A percentile compares a stretch with the other conserved stretches of the same genome.
Evolutionary conservation across 1,139 yeast genomes (phyloP).

Genomic region (Martiniozyma asiatica): DNA sequence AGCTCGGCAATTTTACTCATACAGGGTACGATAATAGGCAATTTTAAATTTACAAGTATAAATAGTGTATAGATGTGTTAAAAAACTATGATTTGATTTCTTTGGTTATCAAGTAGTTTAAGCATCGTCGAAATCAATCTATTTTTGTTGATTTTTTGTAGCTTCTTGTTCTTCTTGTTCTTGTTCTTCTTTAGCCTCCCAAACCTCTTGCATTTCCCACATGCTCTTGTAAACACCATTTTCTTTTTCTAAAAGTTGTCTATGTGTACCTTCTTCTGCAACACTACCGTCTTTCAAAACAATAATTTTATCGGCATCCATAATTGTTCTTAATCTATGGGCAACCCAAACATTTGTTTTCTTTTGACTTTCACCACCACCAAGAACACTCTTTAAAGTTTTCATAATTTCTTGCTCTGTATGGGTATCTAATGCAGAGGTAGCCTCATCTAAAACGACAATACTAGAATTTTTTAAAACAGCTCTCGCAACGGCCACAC

Average conservation of each 20-base stretch:
- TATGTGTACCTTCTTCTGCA: constrained; percentile 80
- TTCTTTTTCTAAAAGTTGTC: constrained; percentile 38
- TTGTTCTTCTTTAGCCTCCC: too few relatives aligned
- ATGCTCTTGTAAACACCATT: constrained; percentile 60
- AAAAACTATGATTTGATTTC: too few relatives aligned
- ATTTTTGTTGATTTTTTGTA: too few relatives aligned
- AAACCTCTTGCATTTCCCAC: constrained; percentile 96
- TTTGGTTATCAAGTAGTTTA: too few relatives aligned
- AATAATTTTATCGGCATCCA: constrained; percentile 88
- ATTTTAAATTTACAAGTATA: too few relatives aligned
- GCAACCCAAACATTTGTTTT: constrained; percentile 83
- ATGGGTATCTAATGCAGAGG: constrained; percentile 92
- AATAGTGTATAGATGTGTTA: too few relatives aligned
- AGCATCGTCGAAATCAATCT: too few relatives aligned
- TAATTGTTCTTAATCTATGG: constrained; percentile 84
- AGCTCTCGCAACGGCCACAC: constrained; percentile 86
- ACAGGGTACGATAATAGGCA: too few relatives aligned
- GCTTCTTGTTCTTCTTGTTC: too few relatives aligned
- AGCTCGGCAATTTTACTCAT: too few relatives aligned
- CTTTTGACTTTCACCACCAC: constrained; percentile 28
- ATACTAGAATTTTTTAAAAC: constrained; percentile 77
- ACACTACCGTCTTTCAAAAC: constrained; percentile 73
- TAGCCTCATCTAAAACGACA: constrained; percentile 93
- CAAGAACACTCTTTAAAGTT: constrained; percentile 40
- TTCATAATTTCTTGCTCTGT: constrained; percentile 78